phyloP scores from a whole-genome alignment of 345 rosid genomes.

The Citropsis articulata region DNA sequence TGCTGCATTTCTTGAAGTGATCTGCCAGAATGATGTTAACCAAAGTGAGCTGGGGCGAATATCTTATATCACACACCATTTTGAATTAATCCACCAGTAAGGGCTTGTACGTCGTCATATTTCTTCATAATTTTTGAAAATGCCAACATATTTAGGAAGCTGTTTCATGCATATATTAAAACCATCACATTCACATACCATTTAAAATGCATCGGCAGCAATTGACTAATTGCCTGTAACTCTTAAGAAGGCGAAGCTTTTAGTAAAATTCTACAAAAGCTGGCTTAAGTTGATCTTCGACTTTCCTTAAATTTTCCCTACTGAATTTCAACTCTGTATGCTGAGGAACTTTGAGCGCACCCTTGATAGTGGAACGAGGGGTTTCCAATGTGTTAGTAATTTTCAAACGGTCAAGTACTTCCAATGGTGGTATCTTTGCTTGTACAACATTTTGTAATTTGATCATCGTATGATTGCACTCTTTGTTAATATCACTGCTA shows the following conservation, averaged over 20 bases:
- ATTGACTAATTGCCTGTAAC: slow-evolving; percentile 35
- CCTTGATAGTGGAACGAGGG: slow-evolving; percentile 64
- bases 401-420: slow-evolving; percentile 47
- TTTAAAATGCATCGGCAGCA: no score
- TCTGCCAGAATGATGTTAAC: slow-evolving; percentile 27
- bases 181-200: background rate
- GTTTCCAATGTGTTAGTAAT: slow-evolving; percentile 47
- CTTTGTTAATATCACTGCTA: background rate
- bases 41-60: background rate
- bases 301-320: slow-evolving; percentile 50
- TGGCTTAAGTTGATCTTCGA: slow-evolving; percentile 49
- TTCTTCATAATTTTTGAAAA: slow-evolving; percentile 72
- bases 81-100: background rate
- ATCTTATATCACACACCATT: background rate
- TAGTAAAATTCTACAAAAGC: slow-evolving; percentile 65
- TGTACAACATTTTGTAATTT: background rate
- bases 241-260: slow-evolving; percentile 70
- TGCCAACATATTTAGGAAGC: slow-evolving; percentile 63
- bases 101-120: slow-evolving; percentile 53
- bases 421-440: slow-evolving; percentile 19
- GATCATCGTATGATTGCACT: background rate
- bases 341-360: slow-evolving; percentile 35
- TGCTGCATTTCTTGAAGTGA: slow-evolving; percentile 52
- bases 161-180: slow-evolving; percentile 7
- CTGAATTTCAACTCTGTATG: slow-evolving; percentile 45